Conservation (phyloP, 768 basidiomycete genomes). For the Boletus sp. region DNA sequence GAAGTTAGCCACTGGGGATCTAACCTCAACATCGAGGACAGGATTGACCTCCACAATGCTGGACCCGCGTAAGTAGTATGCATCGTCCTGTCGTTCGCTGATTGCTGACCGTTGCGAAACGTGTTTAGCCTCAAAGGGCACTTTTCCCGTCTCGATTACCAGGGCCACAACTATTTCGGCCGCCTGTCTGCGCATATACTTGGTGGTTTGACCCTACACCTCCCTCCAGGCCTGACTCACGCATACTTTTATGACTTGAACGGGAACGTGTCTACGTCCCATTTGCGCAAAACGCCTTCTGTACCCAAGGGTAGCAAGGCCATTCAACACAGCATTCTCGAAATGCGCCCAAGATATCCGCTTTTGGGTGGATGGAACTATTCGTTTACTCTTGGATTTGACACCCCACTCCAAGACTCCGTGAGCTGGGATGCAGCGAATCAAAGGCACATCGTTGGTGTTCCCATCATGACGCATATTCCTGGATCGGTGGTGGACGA, state of each 20-base stretch:
- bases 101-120: background rate
- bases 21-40: conserved; percentile 91
- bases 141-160: conserved; percentile 89
- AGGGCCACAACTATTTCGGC: conserved; percentile 70
- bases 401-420: conserved; percentile 77
- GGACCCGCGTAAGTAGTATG: conserved; percentile 73
- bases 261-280: conserved; percentile 96
- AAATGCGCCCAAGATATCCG: conserved; percentile 88
- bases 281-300: conserved; percentile 68
- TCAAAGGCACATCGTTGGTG: conserved; percentile 67
- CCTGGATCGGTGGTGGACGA: conserved; percentile 79
- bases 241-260: conserved; percentile 90
- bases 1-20: conserved; percentile 98
- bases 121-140: conserved; percentile 81
- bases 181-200: conserved; percentile 69
- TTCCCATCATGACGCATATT: conserved; percentile 84
- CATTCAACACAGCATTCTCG: conserved; percentile 65
- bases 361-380: conserved; percentile 98
- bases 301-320: conserved; percentile 53
- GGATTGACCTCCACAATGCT: conserved; percentile 80
- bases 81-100: background rate
- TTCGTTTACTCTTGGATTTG: conserved; percentile 91
- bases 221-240: conserved; percentile 79
- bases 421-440: conserved; percentile 60
- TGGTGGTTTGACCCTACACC: conserved; percentile 68